These are phyloP conservation scores for Gardenia jasminoides DNA, from an alignment of 257 asterid genomes.

Conservation along the genomic window DNA sequence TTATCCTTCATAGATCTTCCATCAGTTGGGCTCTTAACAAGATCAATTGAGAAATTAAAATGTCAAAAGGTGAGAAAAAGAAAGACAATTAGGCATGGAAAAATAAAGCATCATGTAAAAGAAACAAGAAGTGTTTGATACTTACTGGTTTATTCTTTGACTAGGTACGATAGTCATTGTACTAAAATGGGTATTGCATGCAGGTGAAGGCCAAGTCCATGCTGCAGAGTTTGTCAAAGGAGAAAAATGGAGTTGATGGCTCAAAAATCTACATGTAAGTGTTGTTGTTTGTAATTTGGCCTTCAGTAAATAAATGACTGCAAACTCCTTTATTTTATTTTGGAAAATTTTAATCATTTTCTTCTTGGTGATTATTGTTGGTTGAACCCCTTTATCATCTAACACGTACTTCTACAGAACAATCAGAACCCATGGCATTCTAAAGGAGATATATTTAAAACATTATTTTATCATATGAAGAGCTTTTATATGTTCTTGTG, in stretches of 20 bases:
- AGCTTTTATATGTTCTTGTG: not conserved
- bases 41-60: too few relatives aligned
- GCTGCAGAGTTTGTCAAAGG: constrained; percentile 60
- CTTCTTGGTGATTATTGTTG: not conserved
- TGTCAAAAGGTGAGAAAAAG: not conserved
- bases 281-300: constrained; percentile 9
- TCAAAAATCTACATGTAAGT: constrained; percentile 72
- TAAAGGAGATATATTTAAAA: not conserved
- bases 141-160: not conserved
- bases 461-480: not conserved
- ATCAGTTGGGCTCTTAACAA: not conserved
- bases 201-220: constrained; percentile 75
- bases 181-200: constrained; percentile 23
- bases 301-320: not conserved
- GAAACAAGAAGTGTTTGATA: not conserved
- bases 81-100: too few relatives aligned
- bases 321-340: not conserved
- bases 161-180: not conserved
- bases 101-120: not conserved
- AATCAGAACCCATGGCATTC: not conserved
- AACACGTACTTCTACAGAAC: not conserved
- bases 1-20: constrained; percentile 1
- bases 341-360: not conserved
- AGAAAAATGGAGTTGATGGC: constrained; percentile 78
- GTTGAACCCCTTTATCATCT: constrained; percentile 2